Conservation (phyloP, 1,284 basidiomycete genomes). For the Sanghuangporus sanghuang region DNA sequence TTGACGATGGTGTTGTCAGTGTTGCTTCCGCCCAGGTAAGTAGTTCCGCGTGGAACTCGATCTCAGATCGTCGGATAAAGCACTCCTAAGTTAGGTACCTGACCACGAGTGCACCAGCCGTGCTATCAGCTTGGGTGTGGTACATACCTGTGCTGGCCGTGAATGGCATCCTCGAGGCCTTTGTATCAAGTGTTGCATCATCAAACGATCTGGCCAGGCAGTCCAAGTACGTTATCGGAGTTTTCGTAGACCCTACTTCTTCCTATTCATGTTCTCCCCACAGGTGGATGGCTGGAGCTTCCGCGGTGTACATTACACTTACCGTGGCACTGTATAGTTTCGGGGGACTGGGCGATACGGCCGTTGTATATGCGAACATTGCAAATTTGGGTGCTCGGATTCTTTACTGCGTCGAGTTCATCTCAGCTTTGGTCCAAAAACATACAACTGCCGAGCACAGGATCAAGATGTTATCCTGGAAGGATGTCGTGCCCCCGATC, state of each 20-base stretch:
- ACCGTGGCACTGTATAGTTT: slow-evolving; percentile 44
- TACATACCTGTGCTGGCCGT: slow-evolving; percentile 85
- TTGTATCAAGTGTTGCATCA: slow-evolving; percentile 74
- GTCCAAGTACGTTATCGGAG: slow-evolving; percentile 42
- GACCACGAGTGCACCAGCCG: slow-evolving; percentile 64
- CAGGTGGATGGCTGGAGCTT: slow-evolving; percentile 70
- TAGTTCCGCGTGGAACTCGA: not conserved
- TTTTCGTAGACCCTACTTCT: slow-evolving; percentile 13
- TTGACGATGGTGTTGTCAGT: slow-evolving; percentile 63
- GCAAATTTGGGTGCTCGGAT: slow-evolving; percentile 58
- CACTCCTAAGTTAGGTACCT: slow-evolving; percentile 41
- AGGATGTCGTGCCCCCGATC: slow-evolving; percentile 3
- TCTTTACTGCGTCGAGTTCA: slow-evolving; percentile 41
- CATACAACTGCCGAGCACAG: slow-evolving; percentile 23
- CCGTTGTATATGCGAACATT: slow-evolving; percentile 74
- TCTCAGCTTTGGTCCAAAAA: slow-evolving; percentile 31
- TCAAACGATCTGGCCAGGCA: slow-evolving; percentile 59
- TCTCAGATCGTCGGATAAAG: not conserved
- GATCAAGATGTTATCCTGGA: not conserved
- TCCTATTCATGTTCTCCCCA: slow-evolving; percentile 5
- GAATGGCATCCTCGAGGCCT: slow-evolving; percentile 88
- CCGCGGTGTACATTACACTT: slow-evolving; percentile 50
- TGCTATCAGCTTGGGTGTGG: slow-evolving; percentile 74
- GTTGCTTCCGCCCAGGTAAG: slow-evolving; percentile 54
- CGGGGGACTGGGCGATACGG: slow-evolving; percentile 55